Evolutionary conservation across 331 rosid species (phyloP).

Genomic region (Rosa hybrid): DNA sequence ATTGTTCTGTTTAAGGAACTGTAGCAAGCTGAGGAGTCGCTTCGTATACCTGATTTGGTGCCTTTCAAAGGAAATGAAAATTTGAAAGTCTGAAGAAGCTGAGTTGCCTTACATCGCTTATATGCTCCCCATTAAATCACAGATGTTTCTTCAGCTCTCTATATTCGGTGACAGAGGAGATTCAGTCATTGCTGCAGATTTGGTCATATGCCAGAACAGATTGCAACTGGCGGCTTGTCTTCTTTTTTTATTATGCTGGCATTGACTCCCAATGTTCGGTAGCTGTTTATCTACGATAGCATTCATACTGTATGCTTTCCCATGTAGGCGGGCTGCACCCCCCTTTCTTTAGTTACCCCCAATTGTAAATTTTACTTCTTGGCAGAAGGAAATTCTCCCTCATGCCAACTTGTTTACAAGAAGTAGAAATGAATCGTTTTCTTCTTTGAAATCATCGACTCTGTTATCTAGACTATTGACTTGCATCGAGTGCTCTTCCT

Average conservation of each 20-base stretch:
- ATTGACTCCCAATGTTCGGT: neutral
- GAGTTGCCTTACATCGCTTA: neutral
- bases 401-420: neutral
- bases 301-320: neutral
- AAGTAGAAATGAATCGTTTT: neutral
- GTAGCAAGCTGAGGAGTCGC: slow-evolving; percentile 7
- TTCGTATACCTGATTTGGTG: neutral
- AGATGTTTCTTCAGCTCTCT: neutral
- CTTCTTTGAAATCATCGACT: neutral
- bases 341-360: neutral
- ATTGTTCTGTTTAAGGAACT: slow-evolving; percentile 13
- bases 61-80: neutral
- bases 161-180: neutral
- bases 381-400: neutral
- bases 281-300: neutral
- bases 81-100: neutral
- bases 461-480: neutral
- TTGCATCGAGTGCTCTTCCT: neutral
- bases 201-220: neutral
- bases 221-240: neutral
- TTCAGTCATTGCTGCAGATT: neutral
- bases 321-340: neutral
- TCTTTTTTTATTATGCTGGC: neutral
- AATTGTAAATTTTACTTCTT: neutral
- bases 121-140: neutral